Conservation (phyloP, 495 filamentous ascomycete species). For the Trichoderma parareesei region DNA sequence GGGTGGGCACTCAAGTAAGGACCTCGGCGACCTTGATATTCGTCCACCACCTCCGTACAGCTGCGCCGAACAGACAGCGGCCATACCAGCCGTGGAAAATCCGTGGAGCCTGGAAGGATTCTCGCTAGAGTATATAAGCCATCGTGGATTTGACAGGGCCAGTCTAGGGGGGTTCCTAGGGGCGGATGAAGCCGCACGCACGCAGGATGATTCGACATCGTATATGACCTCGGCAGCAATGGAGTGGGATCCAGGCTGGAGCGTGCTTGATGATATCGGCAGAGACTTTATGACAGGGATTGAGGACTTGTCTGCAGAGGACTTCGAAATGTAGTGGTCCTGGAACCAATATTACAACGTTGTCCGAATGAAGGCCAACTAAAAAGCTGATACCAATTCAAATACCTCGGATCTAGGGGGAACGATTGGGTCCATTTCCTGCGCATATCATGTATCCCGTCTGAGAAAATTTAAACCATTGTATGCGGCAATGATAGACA, state of each 20-base stretch:
- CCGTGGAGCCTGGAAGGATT: not conserved
- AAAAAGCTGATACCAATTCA: not conserved
- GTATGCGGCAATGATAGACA: too few relatives aligned
- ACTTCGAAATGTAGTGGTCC: not conserved
- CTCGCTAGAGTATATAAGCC: not conserved
- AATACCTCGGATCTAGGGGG: too few relatives aligned
- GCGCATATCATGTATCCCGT: too few relatives aligned
- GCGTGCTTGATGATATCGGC: not conserved
- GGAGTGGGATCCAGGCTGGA: slow-evolving; percentile 4
- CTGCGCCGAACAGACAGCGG: not conserved
- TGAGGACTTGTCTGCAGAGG: not conserved
- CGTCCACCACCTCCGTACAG: not conserved
- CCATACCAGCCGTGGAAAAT: not conserved
- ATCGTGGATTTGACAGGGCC: slow-evolving; percentile 2
- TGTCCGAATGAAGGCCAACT: not conserved
- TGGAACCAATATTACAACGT: not conserved
- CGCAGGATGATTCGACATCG: not conserved
- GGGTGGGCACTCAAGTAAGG: not conserved
- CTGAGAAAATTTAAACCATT: too few relatives aligned
- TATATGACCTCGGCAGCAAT: not conserved
- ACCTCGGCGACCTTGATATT: not conserved
- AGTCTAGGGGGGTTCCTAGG: not conserved
- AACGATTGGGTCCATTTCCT: too few relatives aligned
- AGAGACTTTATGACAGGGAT: not conserved
- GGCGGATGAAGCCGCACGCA: not conserved